These are phyloP conservation scores for Populus ilicifolia DNA, from an alignment of 345 rosid species.

Conservation along the genomic window DNA sequence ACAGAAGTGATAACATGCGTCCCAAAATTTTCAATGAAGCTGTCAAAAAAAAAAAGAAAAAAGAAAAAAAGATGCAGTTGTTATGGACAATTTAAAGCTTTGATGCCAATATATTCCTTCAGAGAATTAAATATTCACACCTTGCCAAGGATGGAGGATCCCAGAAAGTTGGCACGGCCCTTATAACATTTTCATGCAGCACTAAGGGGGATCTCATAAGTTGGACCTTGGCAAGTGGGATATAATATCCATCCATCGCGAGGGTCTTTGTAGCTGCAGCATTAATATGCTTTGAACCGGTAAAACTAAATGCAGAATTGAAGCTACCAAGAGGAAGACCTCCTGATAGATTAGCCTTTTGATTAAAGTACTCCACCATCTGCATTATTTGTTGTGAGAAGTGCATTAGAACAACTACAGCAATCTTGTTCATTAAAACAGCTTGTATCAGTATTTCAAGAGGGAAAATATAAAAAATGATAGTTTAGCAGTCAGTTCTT, in stretches of 20 bases:
- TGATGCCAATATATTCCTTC: constrained; percentile 2
- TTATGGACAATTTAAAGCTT: constrained; percentile 13
- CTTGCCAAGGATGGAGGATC: constrained; percentile 65
- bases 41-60: constrained; percentile 22
- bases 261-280: constrained; percentile 56
- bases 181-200: constrained; percentile 49
- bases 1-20: constrained; percentile 66
- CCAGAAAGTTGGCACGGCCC: constrained; percentile 53
- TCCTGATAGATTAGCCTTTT: constrained; percentile 46
- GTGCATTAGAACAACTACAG: neutral
- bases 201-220: constrained; percentile 36
- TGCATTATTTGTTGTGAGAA: constrained; percentile 23
- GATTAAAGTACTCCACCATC: constrained; percentile 64
- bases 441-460: neutral
- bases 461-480: neutral
- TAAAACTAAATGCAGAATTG: constrained; percentile 61
- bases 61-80: neutral
- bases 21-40: constrained; percentile 70
- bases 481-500: neutral
- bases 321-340: constrained; percentile 59
- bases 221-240: constrained; percentile 58
- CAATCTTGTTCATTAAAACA: neutral
- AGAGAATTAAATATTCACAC: constrained; percentile 26
- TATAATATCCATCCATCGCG: constrained; percentile 54
- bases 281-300: constrained; percentile 54